These are phyloP conservation scores for Chaetomiaceae sp. DNA, from an alignment of 2,329 filamentous ascomycete species.

Conservation along the genomic window DNA sequence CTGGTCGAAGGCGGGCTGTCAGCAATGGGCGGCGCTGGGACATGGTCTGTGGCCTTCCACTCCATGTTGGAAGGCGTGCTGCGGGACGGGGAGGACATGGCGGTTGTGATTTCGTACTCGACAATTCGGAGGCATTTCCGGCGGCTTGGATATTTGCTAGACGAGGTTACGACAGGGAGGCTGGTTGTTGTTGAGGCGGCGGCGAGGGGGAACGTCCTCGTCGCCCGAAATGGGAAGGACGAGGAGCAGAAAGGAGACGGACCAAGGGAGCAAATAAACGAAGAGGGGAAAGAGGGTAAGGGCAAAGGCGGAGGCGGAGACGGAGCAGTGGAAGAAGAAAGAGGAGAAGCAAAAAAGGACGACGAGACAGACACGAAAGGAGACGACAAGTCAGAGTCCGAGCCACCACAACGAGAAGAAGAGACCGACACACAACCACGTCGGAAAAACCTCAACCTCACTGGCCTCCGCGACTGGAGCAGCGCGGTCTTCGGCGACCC, in stretches of 20 bases:
- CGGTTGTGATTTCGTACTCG: constrained; percentile 54
- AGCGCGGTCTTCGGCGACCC: constrained; percentile 58
- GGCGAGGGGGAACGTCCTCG: constrained; percentile 48
- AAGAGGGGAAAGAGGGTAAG: constrained; percentile 11
- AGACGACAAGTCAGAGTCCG: constrained; percentile 8
- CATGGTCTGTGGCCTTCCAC: constrained; percentile 56
- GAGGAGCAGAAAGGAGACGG: constrained; percentile 9
- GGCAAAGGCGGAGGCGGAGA: constrained; percentile 43
- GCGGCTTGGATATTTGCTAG: constrained; percentile 46
- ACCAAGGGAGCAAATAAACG: not conserved
- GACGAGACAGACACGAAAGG: not conserved
- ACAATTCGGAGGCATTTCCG: constrained; percentile 50
- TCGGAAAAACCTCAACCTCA: constrained; percentile 34
- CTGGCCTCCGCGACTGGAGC: constrained; percentile 55
- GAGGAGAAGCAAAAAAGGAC: constrained; percentile 1
- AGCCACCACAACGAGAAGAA: constrained; percentile 5
- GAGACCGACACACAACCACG: constrained; percentile 1
- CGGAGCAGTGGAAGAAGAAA: constrained; percentile 6
- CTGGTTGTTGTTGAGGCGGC: constrained; percentile 53
- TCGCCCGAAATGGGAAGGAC: constrained; percentile 46
- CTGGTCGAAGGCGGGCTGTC: constrained; percentile 3
- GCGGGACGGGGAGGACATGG: constrained; percentile 57
- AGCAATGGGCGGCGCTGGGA: constrained; percentile 30
- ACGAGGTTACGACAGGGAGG: constrained; percentile 47
- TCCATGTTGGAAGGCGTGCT: constrained; percentile 52